These are phyloP conservation scores for Diddensiella caesifluorescens DNA, from an alignment of 805 yeast species.

Conservation along the genomic window DNA sequence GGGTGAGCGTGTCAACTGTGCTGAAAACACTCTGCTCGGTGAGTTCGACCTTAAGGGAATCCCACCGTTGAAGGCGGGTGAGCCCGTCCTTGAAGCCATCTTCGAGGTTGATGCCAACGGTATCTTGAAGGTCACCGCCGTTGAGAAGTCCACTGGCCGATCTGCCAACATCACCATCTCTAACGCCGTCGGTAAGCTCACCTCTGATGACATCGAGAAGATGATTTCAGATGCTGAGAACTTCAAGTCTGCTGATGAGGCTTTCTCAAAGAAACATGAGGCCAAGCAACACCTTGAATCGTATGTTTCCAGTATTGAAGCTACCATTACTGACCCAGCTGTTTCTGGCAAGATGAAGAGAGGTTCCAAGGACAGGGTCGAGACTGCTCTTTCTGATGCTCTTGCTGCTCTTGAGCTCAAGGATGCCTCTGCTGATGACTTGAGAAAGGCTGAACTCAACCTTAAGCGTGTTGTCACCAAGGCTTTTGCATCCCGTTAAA, in stretches of 20 bases:
- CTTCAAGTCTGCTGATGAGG: constrained; percentile 98
- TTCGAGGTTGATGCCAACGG: constrained; percentile 99
- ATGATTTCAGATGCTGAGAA: constrained; percentile 98
- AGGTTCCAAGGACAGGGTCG: constrained; percentile 95
- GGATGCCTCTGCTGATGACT: constrained; percentile 94
- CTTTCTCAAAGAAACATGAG: constrained; percentile 99
- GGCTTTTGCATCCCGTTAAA: constrained; percentile 91
- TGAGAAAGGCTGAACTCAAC: constrained; percentile 98
- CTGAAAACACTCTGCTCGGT: constrained; percentile 96
- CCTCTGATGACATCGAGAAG: constrained; percentile 94
- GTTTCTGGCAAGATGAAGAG: constrained; percentile 96
- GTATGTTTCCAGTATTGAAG: constrained; percentile 92
- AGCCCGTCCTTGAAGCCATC: constrained; percentile 98
- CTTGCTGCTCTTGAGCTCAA: constrained; percentile 95
- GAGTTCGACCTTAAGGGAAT: constrained; percentile 97
- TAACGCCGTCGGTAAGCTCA: constrained; percentile 97
- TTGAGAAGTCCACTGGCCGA: constrained; percentile 98
- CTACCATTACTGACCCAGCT: constrained; percentile 97
- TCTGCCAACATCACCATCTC: constrained; percentile 98
- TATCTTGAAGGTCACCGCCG: constrained; percentile 98
- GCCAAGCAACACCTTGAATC: constrained; percentile 99
- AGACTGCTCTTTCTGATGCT: constrained; percentile 96
- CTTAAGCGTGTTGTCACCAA: constrained; percentile 99
- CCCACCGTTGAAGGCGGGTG: constrained; percentile 99
- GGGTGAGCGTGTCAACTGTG: constrained; percentile 99